Evolutionary conservation across 176 grass and related monocot genomes (phyloP), one percentile per base, ranked within the genome.

Genomic region (Oryza longistaminata): DNA sequence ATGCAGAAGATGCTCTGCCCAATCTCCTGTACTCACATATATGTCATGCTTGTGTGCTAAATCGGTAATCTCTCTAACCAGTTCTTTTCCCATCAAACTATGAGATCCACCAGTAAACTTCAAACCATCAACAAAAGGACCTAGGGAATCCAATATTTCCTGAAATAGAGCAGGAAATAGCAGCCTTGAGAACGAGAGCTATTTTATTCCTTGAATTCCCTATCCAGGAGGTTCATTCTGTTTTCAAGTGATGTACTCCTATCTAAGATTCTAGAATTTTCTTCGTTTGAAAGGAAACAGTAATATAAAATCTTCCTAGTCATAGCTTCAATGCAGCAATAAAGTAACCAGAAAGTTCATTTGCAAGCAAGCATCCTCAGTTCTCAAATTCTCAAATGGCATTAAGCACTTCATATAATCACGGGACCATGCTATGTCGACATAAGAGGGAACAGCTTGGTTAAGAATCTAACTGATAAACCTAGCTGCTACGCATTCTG

Each of bases 21-120:
- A 99, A 66, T 99, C 96, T 61, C 91, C 96, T 69, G 96, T 95
- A 76, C 96, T 99, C 76, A 99, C 96, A 78, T 99, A 96, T 40
- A 99, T 84, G 66, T 99, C 89, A 71, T 96, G 91, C 81, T 81
- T 96, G 67, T 99, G 96, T 44, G 96, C 96, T 14, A 99, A 53
- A 75, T 96, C 81, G 0, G 89, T 91, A 35, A 99, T 96, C 81
- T 96, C 93, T 85, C 85, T 90, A 6, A 99, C 82, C 29, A 90
- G 62, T 3, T 83, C 81, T 4, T 88, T 89, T 12, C 89, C 82
- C 87, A 95, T 99, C 45, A 96, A 81, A 73, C 96, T 96, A 50
- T 99, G 91, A 70, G 90, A 94, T n/a, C 93, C 93, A 19, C 96
- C 96, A 33, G 93, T 86, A 33, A 96, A 96, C 85, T 99, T 99